A percentile compares a stretch with the other conserved stretches of the same genome.
phyloP scores from a whole-genome alignment of 1,284 basidiomycete species.

The Prillingera fragicola region DNA sequence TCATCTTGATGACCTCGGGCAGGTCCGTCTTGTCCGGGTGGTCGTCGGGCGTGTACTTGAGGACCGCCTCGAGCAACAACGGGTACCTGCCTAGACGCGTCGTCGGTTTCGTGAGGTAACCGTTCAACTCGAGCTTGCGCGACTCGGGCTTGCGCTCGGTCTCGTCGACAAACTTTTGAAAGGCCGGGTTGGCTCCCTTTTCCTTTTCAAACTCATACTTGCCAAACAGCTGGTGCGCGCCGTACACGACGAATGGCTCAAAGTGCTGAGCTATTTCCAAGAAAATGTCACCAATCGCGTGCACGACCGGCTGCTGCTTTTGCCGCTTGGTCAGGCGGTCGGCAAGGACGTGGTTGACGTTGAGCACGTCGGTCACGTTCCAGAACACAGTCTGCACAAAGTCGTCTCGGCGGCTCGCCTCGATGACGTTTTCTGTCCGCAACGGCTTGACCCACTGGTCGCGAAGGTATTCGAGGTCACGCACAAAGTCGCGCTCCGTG shows the following conservation, averaged over 20 bases:
- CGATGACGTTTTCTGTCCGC: constrained; percentile 64
- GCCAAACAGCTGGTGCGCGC: constrained; percentile 93
- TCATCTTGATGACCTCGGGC: constrained; percentile 69
- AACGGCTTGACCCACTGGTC: constrained; percentile 91
- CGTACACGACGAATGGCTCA: constrained; percentile 87
- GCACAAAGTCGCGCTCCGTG: constrained; percentile 95
- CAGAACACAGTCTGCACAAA: constrained; percentile 96
- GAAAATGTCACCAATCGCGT: constrained; percentile 86
- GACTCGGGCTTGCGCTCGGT: constrained; percentile 92
- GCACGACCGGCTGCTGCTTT: constrained; percentile 87
- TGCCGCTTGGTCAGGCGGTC: constrained; percentile 95
- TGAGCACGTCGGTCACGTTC: constrained; percentile 93
- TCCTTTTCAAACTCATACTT: constrained; percentile 99
- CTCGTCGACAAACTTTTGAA: constrained; percentile 90
- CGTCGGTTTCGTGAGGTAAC: constrained; percentile 96
- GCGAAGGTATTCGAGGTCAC: constrained; percentile 95
- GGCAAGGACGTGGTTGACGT: constrained; percentile 79
- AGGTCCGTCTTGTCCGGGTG: constrained; percentile 78
- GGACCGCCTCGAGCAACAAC: constrained; percentile 81
- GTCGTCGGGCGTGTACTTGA: constrained; percentile 89
- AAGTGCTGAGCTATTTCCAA: constrained; percentile 85
- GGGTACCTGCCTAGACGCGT: constrained; percentile 95
- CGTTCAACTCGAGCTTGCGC: constrained; percentile 93
- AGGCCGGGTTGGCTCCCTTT: constrained; percentile 86
- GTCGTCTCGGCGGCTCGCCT: constrained; percentile 68